Evolutionary conservation across 1,139 yeast species (phyloP), one percentile per base, ranked within the genome.

Genomic region (Pichia sp.): DNA sequence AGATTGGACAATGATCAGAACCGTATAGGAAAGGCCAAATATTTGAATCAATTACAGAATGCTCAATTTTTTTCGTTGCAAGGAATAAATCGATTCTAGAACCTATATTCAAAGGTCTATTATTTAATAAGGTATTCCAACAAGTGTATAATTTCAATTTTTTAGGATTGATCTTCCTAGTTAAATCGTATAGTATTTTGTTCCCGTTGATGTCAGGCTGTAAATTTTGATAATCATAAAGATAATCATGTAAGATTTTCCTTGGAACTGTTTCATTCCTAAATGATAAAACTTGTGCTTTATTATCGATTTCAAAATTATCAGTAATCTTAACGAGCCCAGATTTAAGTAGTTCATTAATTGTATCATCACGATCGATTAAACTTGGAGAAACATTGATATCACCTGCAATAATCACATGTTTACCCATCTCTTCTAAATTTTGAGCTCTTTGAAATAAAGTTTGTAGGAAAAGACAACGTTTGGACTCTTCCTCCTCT

Each of bases 1-100:
- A 86, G 0, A 86, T 77, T 0, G 98, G 98, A 60, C 97, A 91
- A 61, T 91, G 98, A 59, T 91, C 98, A 0, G 96, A 86, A 0
- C 97, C 98, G 58, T 73, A 65, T 0, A 89, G 55, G 28, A 67
- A 69, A 0, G 89, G 81, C 72, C 84, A 71, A 17, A 84, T 83
- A 52, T 80, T 77, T 0, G 91, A 81, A 17, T 61, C 55, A 0
- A 57, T 50, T 9, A 78, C 64, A 6, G 44, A 39, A 0, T 58
- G 44, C 5, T 63, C 52, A 36, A 81, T 48, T 0, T 46, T 50
- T 11, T 63, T 51, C 2, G 81, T 66, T 0, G 72, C 61, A 4
- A 86, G 60, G 8, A 91, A 77, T 49, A 82, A 71, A 58, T 91
- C 98, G 26, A 91, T 82, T 39, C 98, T 68, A 2, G 96, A 82